Base-by-base conservation (phyloP, 805 yeast species). In the Jamesozyma piceae region DNA sequence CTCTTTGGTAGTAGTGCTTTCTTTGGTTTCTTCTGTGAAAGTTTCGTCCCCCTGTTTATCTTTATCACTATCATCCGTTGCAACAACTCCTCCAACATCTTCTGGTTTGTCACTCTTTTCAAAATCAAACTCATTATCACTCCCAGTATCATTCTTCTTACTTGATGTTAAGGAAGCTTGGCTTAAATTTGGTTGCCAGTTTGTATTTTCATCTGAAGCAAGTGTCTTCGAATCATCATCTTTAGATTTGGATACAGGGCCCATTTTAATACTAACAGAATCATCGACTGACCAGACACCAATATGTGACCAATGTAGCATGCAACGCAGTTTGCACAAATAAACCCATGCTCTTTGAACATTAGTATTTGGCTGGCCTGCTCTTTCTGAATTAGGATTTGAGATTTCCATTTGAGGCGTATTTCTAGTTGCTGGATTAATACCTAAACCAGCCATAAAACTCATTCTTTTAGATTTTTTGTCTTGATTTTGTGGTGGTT, bases 261-360 rank as follows among this genome's bases (percentile, higher is more conserved):
- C 59, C 13, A 63, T 45, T 24, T 53, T 55, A 5, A 53, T 37
- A 3, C 45, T 38, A 11, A 56, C 39, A 4, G 60, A 40, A 44
- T 57, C 60, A 27, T 67, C 72, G 3, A 63, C 58, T 44, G 80
- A 84, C 89, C 90, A 83, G 26, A 79, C 71, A 5, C 97, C 97
- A 19, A 81, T 61, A 49, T 86, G 78, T 8, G 94, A 71, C 90
- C 95, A 90, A 63, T 82, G 85, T 49, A 89, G 68, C 55, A 82
- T 80, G 34, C 76, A 74, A 42, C 95, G 74, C 18, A 86, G 68
- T 52, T 78, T 73, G 31, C 74, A 65, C 29, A 80, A 60, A 51
- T 79, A 84, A 26, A 72, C 64, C 83, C 95, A 89, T 9, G 77
- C 75, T 44, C 73, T 69, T 44, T 65, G 68, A 26, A 67, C 56